Conservation (phyloP, 2,329 filamentous ascomycete genomes). For the Zymoseptoria brevis region DNA sequence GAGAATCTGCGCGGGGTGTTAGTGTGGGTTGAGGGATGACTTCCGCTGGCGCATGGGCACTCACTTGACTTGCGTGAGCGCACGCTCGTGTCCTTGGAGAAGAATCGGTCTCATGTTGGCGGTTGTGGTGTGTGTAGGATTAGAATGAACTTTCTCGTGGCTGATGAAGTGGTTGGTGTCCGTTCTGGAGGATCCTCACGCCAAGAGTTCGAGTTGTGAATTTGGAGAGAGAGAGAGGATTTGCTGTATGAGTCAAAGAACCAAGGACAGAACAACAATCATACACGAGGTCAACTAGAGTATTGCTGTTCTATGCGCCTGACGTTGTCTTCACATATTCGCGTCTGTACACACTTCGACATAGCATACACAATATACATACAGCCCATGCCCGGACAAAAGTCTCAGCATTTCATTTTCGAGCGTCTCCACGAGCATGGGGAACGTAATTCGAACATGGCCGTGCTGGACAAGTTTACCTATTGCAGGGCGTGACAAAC, state of each 20-base stretch:
- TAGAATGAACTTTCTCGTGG: background rate
- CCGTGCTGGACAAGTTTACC: background rate
- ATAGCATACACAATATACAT: background rate
- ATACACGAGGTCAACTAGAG: background rate
- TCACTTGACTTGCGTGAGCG: conserved; percentile 26
- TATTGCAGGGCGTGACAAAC: background rate
- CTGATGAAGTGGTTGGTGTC: background rate
- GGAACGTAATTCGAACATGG: background rate
- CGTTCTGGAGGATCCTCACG: background rate
- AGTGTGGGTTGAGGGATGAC: conserved; percentile 4
- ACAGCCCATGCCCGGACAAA: background rate
- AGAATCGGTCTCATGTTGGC: conserved; percentile 90
- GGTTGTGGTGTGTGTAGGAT: conserved; percentile 6
- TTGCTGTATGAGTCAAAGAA: background rate
- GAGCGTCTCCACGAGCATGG: background rate
- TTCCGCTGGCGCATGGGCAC: background rate
- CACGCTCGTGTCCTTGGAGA: conserved; percentile 71
- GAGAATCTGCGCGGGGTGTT: conserved; percentile 56
- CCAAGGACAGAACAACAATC: background rate
- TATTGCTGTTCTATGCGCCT: background rate
- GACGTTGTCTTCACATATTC: background rate
- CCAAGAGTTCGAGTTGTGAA: background rate
- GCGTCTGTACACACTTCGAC: background rate
- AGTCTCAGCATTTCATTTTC: background rate
- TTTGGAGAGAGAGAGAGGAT: background rate